phyloP scores from a whole-genome alignment of 2,329 filamentous ascomycete species.

The Basipetospora chlamydospora region DNA sequence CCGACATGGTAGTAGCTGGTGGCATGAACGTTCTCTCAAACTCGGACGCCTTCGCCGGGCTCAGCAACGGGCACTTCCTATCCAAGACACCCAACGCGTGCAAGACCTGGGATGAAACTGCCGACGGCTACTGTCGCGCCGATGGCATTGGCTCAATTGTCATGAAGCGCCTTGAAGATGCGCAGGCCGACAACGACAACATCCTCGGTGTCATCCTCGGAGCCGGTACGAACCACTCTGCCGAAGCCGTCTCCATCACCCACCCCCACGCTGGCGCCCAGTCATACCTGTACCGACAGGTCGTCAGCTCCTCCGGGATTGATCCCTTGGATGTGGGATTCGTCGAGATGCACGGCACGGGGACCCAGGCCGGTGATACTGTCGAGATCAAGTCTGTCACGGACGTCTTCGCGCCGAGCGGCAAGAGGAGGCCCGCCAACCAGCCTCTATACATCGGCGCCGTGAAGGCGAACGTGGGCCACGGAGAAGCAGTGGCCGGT shows the following conservation, averaged over 20 bases:
- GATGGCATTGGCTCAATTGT: conserved; percentile 33
- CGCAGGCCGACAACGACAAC: conserved; percentile 44
- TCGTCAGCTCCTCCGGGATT: conserved; percentile 42
- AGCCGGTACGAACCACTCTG: conserved; percentile 56
- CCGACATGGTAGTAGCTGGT: conserved; percentile 50
- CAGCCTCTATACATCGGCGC: conserved; percentile 29
- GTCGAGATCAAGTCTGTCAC: conserved; percentile 42
- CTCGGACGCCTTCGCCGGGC: conserved; percentile 48
- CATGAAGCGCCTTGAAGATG: conserved; percentile 34
- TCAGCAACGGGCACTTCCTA: conserved; percentile 51
- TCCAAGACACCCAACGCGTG: conserved; percentile 27
- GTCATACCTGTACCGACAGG: conserved; percentile 40
- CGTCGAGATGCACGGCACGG: conserved; percentile 28
- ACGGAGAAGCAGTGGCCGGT: conserved; percentile 29
- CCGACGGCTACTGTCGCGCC: conserved; percentile 41
- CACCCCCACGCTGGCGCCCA: conserved; percentile 53
- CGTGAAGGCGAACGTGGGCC: conserved; percentile 36
- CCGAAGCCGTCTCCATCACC: conserved; percentile 56
- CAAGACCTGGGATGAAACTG: conserved; percentile 48
- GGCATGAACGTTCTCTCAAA: conserved; percentile 52
- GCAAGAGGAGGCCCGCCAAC: conserved; percentile 20
- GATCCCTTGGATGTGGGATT: conserved; percentile 36
- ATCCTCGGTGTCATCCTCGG: conserved; percentile 48
- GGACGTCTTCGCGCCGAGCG: conserved; percentile 40
- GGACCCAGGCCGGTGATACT: conserved; percentile 28